These are phyloP conservation scores for Alopecurus myosuroides DNA, from an alignment of 176 grass and related monocot genomes.

Conservation along the genomic window DNA sequence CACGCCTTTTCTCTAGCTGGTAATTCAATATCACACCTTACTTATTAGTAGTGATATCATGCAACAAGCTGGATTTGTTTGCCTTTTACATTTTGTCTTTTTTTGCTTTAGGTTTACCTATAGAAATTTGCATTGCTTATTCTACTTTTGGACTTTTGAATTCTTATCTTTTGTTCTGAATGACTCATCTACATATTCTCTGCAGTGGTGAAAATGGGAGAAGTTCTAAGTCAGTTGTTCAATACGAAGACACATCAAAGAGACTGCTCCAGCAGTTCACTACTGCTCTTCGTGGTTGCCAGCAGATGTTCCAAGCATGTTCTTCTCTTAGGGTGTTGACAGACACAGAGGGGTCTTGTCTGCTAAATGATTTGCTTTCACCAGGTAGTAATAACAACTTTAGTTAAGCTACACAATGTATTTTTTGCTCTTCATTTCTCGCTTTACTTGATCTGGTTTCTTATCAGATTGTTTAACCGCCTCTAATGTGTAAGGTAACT, in stretches of 20 bases:
- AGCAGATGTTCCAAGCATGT: constrained; percentile 73
- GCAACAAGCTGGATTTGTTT: not conserved
- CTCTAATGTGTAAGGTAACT: constrained; percentile 21
- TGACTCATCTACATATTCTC: constrained; percentile 21
- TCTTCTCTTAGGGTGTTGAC: constrained; percentile 51
- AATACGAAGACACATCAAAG: constrained; percentile 95
- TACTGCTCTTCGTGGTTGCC: constrained; percentile 71
- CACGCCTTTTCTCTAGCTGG: constrained; percentile 81
- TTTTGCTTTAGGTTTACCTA: not conserved
- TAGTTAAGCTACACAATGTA: not conserved
- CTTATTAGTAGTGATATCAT: constrained; percentile 8
- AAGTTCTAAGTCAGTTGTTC: constrained; percentile 68
- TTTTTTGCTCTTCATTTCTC: constrained; percentile 18
- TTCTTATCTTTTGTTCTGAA: not conserved
- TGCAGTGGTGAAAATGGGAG: constrained; percentile 53
- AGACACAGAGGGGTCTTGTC: constrained; percentile 45
- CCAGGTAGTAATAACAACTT: constrained; percentile 48
- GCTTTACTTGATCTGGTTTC: not conserved
- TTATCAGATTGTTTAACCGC: constrained; percentile 8
- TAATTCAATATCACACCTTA: constrained; percentile 43
- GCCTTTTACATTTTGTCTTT: constrained; percentile 13
- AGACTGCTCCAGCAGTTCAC: constrained; percentile 82
- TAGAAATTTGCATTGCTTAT: not conserved
- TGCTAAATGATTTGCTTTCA: constrained; percentile 77
- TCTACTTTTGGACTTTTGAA: constrained; percentile 3